Base-by-base conservation (phyloP, 1,139 yeast species). In the Yamadazyma taylorii region DNA sequence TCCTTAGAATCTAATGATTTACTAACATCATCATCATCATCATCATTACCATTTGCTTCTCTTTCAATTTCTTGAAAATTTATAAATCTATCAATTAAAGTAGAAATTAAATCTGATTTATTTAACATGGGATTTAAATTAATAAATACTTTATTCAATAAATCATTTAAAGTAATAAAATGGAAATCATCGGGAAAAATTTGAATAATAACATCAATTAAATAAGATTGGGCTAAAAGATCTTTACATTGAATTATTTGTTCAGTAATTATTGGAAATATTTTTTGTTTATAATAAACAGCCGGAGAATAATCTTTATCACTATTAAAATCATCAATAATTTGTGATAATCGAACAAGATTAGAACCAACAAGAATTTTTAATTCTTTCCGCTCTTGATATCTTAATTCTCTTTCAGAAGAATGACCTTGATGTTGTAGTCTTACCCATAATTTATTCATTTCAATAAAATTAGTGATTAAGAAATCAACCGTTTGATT, bases 371-470 rank as follows among this genome's bases (percentile, higher is more conserved):
- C 95, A 39, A 94, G 73, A 41, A 92, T 88, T 61, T 87, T 92
- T 47, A 92, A 73, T 60, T 94, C 97, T 51, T 82, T 82, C 13
- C 98, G 74, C 61, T 94, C 98, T 43, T 73, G 75, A 22, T 75
- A 78, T 37, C 97, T 73, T 56, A 83, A 76, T 34, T 75, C 81
- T 32, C 90, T 75, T 51, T 92, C 96, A 24, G 87, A 76, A 2
- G 94, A 79, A 47, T 89, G 96, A 1, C 98, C 98, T 59, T 89
- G 96, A 56, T 90, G 96, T 63, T 92, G 97, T 45, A 89, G 69
- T 38, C 98, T 74, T 1, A 94, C 97, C 98, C 98, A 92, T 34
- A 92, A 69, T 59, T 94, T 92, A 65, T 94, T 92, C 98, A 92
- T 92, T 58, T 92, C 98, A 43, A 90, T 82, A 59, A 92, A 94